Evolutionary conservation across 1,284 basidiomycete species (phyloP).

Genomic region (Rhodotorula sp.): DNA sequence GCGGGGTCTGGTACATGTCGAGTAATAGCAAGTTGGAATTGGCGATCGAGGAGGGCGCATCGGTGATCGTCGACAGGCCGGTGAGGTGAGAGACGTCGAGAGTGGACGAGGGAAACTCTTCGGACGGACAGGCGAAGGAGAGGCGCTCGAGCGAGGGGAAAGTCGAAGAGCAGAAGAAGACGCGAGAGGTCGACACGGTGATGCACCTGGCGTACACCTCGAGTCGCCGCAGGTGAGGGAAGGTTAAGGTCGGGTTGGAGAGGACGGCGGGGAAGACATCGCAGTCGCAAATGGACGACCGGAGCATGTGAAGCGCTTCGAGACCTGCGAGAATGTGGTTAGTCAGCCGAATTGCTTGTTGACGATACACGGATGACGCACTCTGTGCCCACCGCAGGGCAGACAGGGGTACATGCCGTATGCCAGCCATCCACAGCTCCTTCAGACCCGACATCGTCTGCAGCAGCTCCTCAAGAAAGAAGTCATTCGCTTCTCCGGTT

Average conservation of each 20-base stretch:
- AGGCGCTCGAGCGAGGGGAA: background rate
- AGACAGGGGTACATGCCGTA: background rate
- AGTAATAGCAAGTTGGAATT: background rate
- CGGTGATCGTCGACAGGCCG: conserved; percentile 1
- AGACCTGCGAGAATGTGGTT: background rate
- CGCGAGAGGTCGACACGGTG: background rate
- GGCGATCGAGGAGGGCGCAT: background rate
- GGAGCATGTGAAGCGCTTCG: background rate
- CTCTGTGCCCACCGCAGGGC: background rate
- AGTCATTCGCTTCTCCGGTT: background rate
- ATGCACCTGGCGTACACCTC: background rate
- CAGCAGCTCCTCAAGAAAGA: background rate
- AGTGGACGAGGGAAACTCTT: background rate
- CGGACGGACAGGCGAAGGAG: conserved; percentile 1
- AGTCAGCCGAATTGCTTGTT: no score
- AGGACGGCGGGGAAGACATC: background rate
- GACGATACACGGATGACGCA: background rate
- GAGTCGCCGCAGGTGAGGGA: background rate
- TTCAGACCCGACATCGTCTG: background rate
- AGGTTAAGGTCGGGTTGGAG: background rate
- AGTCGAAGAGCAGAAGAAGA: background rate
- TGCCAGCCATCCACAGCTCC: conserved; percentile 1
- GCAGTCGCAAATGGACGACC: background rate
- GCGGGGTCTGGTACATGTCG: conserved; percentile 8
- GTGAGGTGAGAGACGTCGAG: background rate